Conservation (phyloP, 805 yeast genomes). For the Wickerhamomyces chambardii region DNA sequence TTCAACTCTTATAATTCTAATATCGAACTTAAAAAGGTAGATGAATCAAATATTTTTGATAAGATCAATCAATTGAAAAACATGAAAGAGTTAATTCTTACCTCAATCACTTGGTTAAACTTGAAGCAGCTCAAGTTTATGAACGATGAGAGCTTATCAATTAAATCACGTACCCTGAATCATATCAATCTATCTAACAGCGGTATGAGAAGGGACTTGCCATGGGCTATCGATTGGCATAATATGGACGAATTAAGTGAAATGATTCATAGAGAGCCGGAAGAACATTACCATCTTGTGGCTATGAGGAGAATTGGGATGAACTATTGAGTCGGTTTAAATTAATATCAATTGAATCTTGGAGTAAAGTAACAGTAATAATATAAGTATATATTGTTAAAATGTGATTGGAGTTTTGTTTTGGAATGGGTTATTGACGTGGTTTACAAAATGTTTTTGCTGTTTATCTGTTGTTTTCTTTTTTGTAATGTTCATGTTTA, state of each 20-base stretch:
- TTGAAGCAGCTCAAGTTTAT: conserved; percentile 26
- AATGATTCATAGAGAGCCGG: conserved; percentile 12
- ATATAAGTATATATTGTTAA: too few relatives aligned
- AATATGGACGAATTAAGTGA: conserved; percentile 5
- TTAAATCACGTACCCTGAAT: conserved; percentile 5
- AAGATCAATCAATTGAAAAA: conserved; percentile 24
- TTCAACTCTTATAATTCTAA: conserved; percentile 4
- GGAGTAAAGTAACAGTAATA: too few relatives aligned
- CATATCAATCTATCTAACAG: conserved; percentile 33
- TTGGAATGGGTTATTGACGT: too few relatives aligned
- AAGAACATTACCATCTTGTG: neutral
- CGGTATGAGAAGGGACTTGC: conserved; percentile 38
- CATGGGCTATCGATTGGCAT: conserved; percentile 29
- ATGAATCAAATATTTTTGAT: conserved; percentile 12
- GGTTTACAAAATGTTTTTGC: too few relatives aligned
- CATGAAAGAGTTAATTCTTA: conserved; percentile 23
- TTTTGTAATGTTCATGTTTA: too few relatives aligned
- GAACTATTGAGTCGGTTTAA: conserved; percentile 10
- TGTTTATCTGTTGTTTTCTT: too few relatives aligned
- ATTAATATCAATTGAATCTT: neutral
- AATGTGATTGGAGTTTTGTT: too few relatives aligned
- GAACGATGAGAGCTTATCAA: conserved; percentile 10
- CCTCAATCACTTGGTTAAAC: conserved; percentile 39
- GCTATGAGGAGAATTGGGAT: conserved; percentile 14
- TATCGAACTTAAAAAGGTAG: conserved; percentile 7